Percentiles rank a stretch among this genome's conserved stretches.
These are phyloP conservation scores for Cupressus sempervirens DNA, from an alignment of 75 land plant species.

Conservation along the genomic window DNA sequence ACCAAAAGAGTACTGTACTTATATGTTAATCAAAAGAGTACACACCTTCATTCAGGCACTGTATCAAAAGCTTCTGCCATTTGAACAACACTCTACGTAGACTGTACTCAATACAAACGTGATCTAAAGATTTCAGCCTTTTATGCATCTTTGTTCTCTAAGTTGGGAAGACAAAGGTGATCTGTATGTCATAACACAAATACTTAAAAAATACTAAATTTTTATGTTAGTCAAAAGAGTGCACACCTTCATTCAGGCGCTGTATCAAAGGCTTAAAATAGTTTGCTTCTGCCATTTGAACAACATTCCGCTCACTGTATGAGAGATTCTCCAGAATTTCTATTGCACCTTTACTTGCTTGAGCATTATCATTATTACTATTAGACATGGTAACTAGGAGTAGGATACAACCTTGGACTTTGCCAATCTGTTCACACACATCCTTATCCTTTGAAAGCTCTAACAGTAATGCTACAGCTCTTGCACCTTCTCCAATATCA, in stretches of 20 bases:
- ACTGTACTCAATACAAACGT: no score
- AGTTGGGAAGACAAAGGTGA: not conserved
- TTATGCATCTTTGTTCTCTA: not conserved
- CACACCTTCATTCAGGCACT: slow-evolving; percentile 48
- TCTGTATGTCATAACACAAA: not conserved
- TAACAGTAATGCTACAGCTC: slow-evolving; percentile 62
- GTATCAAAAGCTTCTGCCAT: slow-evolving; percentile 67
- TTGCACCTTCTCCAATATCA: slow-evolving; percentile 47
- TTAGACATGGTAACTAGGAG: slow-evolving; percentile 62
- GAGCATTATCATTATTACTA: slow-evolving; percentile 41
- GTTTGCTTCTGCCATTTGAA: slow-evolving; percentile 77
- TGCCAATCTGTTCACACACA: slow-evolving; percentile 45
- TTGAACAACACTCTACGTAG: slow-evolving; percentile 54
- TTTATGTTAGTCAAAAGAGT: not conserved
- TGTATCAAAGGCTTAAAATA: slow-evolving; percentile 57
- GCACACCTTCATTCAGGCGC: slow-evolving; percentile 46
- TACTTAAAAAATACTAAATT: not conserved
- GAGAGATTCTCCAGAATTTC: slow-evolving; percentile 48
- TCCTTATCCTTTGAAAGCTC: slow-evolving; percentile 48
- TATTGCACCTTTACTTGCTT: slow-evolving; percentile 49
- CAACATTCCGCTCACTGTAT: slow-evolving; percentile 51
- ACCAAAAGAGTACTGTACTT: not conserved
- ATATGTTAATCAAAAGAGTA: not conserved
- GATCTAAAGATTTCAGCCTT: not conserved
- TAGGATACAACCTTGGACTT: slow-evolving; percentile 66